A percentile compares a stretch with the other conserved stretches of the same genome.
phyloP scores from a whole-genome alignment of 2,329 filamentous ascomycete species.

The Stenocarpella maydis region DNA sequence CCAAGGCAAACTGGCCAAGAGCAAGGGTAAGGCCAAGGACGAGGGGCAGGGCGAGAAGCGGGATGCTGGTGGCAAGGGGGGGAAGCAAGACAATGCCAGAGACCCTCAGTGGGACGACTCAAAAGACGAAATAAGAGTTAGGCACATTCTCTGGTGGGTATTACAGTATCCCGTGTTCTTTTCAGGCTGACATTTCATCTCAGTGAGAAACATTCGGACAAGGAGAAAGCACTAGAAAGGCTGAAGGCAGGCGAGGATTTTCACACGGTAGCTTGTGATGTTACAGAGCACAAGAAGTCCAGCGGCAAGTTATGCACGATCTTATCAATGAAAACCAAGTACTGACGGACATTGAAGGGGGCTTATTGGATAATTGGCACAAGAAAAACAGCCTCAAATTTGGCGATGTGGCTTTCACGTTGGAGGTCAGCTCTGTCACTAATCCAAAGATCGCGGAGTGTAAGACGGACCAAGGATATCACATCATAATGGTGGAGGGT shows the following conservation, averaged over 20 bases:
- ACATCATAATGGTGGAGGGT: slow-evolving; percentile 79
- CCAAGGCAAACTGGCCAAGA: slow-evolving; percentile 41
- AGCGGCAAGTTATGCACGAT: slow-evolving; percentile 54
- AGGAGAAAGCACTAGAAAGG: slow-evolving; percentile 77
- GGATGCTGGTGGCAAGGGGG: slow-evolving; percentile 33
- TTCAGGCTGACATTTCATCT: not conserved
- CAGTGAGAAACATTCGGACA: slow-evolving; percentile 81
- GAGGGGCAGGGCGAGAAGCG: slow-evolving; percentile 36
- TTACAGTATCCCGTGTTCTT: not conserved
- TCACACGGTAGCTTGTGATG: slow-evolving; percentile 76
- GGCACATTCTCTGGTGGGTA: slow-evolving; percentile 69
- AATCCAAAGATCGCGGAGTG: slow-evolving; percentile 73
- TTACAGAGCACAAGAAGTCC: slow-evolving; percentile 79
- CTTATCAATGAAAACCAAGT: not conserved
- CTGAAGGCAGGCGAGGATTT: slow-evolving; percentile 74
- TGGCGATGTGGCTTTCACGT: slow-evolving; percentile 74
- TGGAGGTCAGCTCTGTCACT: slow-evolving; percentile 71
- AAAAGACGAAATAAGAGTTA: slow-evolving; percentile 76
- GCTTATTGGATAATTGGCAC: slow-evolving; percentile 76
- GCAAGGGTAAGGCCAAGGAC: slow-evolving; percentile 41
- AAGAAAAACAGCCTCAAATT: slow-evolving; percentile 72
- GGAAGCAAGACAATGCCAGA: slow-evolving; percentile 39
- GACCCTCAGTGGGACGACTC: too few species aligned
- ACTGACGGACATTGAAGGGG: slow-evolving; percentile 56
- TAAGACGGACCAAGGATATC: slow-evolving; percentile 80